Evolutionary conservation across 108 stramenopile genomes (phyloP), one percentile per base, ranked within the genome.

Genomic region (Craspedostauros australis): DNA sequence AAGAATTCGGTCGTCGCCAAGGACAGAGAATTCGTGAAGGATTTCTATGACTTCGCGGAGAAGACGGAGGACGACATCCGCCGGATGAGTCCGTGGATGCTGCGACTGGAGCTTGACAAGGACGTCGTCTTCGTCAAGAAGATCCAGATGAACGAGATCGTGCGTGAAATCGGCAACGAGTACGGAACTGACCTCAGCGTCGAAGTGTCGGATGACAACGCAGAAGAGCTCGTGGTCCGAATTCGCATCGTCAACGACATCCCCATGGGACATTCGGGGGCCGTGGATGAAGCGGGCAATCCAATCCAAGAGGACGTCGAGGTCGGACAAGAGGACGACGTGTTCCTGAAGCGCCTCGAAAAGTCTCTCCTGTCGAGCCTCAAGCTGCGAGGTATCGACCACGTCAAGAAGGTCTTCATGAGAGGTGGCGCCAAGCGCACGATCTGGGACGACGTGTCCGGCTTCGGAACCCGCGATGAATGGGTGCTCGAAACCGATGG

Each of bases 401-500:
- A 91, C 60, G 91, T 96, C 53, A 91, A 91, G 57, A 98, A 96
- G 69, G 91, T 96, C 34, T 97, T 95, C 55, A 91, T 95, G 83
- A 88, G 90, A 24, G 79, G 86, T 34, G 91, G 83, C 16, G 82
- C 82, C 9, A 88, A 93, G 52, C 76, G 58, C 28, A 85, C 84
- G 25, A 49, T 60, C 16, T 98, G 94, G 95, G 80, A 94, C 60
- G 79, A 91, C 60, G 81, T 86, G 23, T 70, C 65, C 29, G 90
- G 90, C 15, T 92, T 95, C 60, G 77, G 72, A n/a, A 76, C 65
- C 36, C 47, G 64, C 51, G 75, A 88, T 49, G 96, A 95, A 64
- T 95, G 91, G 94, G 88, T 98, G 27, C 74, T 98, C 21, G 96
- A 97, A 61, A 98, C 98, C 8, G 98, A 98, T 64, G 98, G 98